Evolutionary conservation across 352 stramenopile genomes (phyloP).

Genomic region (Pythium utonaiense): DNA sequence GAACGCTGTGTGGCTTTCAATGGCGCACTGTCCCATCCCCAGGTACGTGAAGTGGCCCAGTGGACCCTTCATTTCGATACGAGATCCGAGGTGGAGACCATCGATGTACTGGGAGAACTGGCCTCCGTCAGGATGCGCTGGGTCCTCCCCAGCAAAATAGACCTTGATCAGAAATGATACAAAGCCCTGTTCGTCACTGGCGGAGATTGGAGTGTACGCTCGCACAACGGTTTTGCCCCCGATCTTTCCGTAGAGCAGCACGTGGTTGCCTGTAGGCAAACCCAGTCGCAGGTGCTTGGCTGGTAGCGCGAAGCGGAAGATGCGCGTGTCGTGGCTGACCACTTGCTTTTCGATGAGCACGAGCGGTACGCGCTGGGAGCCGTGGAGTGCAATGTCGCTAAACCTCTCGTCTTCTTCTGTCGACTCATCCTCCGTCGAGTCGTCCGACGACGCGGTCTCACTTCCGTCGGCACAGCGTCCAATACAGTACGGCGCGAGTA

Average conservation of each 20-base stretch:
- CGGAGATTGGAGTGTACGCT: constrained; percentile 95
- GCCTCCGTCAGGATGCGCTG: constrained; percentile 94
- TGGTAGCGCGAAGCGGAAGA: constrained; percentile 92
- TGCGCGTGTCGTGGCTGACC: constrained; percentile 91
- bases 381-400: constrained; percentile 44
- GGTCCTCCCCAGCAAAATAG: constrained; percentile 94
- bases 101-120: constrained; percentile 95
- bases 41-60: constrained; percentile 95
- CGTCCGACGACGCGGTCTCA: too few species aligned
- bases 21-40: constrained; percentile 89
- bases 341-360: constrained; percentile 89
- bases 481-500: too few species aligned
- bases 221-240: constrained; percentile 87
- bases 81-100: constrained; percentile 89
- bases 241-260: constrained; percentile 88
- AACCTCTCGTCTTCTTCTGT: too few species aligned
- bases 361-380: constrained; percentile 45
- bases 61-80: constrained; percentile 93
- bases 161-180: constrained; percentile 97
- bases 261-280: constrained; percentile 92
- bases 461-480: too few species aligned
- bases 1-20: constrained; percentile 86
- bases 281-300: constrained; percentile 81
- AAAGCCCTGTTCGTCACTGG: constrained; percentile 90
- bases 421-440: too few species aligned